Base-by-base conservation (phyloP, 176 grass and related monocot species). In the Eragrostis curvula region DNA sequence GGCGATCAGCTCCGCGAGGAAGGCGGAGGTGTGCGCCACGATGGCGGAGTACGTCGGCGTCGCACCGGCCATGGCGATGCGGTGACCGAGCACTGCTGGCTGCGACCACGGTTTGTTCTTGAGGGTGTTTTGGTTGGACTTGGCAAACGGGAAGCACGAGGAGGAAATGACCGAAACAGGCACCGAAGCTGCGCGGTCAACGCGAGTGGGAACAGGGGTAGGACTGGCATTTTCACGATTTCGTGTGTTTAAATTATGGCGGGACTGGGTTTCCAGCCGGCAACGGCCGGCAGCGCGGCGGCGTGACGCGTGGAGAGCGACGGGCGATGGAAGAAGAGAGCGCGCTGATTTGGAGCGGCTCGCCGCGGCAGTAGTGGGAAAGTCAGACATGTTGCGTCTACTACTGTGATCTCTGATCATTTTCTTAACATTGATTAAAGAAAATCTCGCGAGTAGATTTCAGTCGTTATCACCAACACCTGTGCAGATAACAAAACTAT, bases 1-100 rank as follows among this genome's bases (percentile, higher is more conserved):
- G 15, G 85, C 71, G 74, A 94, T 68, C 75, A 84, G 81, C 55
- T 88, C 79, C 4, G 80, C 85, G 43, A 90, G 85, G 85, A 94
- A 94, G 14, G 88, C 64, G 4, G 88, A 42, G 16, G 85, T 79
- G 82, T 88, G 79, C 23, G 69, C 55, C 16, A 94, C 74, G n/a
- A 90, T 66, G 1, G 69, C 50, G 7, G 82, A 69, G 59, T 68
- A 48, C 7, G 85, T 75, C 27, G 74, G 82, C 55, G 69, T 42
- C 18, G 73, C 74, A 0, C 40, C 74, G 20, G 85, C 80, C 91
- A 94, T 94, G 49, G 53, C 29, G 42, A n/a, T n/a, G n/a, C n/a
- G n/a, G n/a, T n/a, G n/a, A n/a, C n/a, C n/a, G n/a, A n/a, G n/a
- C n/a, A n/a, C n/a, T n/a, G n/a, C n/a, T n/a, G n/a, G n/a, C n/a